Percentiles rank a stretch among this genome's conserved stretches.
Conservation (phyloP, 192 early-diverging fungal genomes). For the Gonapodya sp. region DNA sequence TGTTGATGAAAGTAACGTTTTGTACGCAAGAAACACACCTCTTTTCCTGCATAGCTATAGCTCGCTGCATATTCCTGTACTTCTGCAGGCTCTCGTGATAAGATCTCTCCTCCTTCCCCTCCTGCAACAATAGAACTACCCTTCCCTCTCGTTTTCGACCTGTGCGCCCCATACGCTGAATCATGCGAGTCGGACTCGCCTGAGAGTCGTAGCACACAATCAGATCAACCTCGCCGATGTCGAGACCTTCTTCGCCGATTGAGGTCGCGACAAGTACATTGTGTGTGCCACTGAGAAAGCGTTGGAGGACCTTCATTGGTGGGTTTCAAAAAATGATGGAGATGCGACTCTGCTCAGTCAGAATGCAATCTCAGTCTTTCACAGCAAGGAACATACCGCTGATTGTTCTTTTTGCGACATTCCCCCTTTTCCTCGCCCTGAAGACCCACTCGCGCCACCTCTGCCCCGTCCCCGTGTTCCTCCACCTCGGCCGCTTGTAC, state of each 20-base stretch:
- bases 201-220: conserved; percentile 84
- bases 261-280: conserved; percentile 85
- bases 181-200: conserved; percentile 64
- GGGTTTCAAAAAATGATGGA: neutral
- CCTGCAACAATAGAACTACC: conserved; percentile 52
- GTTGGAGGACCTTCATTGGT: conserved; percentile 44
- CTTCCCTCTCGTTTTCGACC: conserved; percentile 65
- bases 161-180: conserved; percentile 68
- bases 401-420: conserved; percentile 79
- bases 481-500: neutral
- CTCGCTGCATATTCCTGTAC: conserved; percentile 57
- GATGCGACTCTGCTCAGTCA: too few species aligned
- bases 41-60: conserved; percentile 41
- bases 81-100: conserved; percentile 36
- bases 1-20: too few species aligned
- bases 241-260: conserved; percentile 91
- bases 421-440: conserved; percentile 38
- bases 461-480: conserved; percentile 18
- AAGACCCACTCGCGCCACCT: conserved; percentile 13
- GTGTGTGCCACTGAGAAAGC: conserved; percentile 65
- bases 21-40: conserved; percentile 31
- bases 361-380: too few species aligned
- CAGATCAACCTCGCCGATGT: conserved; percentile 91
- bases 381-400: conserved; percentile 32
- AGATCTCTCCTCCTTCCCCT: conserved; percentile 55